Conservation (phyloP, 495 filamentous ascomycete genomes). For the Rhypophila decipiens region DNA sequence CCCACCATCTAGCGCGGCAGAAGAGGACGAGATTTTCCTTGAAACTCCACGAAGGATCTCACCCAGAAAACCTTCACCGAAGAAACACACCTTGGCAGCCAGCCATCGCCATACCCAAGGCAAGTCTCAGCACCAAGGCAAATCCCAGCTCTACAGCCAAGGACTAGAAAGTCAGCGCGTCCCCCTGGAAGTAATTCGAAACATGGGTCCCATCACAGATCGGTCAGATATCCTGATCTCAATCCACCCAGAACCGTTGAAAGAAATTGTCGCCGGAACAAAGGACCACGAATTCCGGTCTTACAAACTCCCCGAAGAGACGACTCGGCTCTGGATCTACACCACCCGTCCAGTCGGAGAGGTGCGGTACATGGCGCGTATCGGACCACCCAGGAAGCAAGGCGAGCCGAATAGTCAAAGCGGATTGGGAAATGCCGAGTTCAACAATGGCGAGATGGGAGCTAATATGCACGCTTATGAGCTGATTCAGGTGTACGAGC, state of each 20-base stretch:
- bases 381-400: constrained; percentile 31
- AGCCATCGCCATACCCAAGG: constrained; percentile 7
- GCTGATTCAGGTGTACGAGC: constrained; percentile 44
- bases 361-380: constrained; percentile 44
- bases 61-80: constrained; percentile 5
- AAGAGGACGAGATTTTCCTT: constrained; percentile 14
- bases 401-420: constrained; percentile 32
- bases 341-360: constrained; percentile 29
- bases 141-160: constrained; percentile 23
- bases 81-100: no score
- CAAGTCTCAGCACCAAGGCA: constrained; percentile 1
- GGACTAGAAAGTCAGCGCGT: constrained; percentile 45
- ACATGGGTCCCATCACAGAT: constrained; percentile 38
- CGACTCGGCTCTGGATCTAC: constrained; percentile 45
- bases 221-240: constrained; percentile 44
- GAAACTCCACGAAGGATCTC: constrained; percentile 15
- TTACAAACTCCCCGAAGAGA: constrained; percentile 34
- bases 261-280: constrained; percentile 30
- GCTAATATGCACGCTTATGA: constrained; percentile 33
- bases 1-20: background rate
- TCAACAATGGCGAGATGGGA: constrained; percentile 31
- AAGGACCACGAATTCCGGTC: constrained; percentile 41
- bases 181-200: constrained; percentile 33
- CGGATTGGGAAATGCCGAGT: constrained; percentile 41
- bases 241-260: constrained; percentile 31